Evolutionary conservation across 208 protist species (phyloP).

Genomic region (Crithidia bombi): DNA sequence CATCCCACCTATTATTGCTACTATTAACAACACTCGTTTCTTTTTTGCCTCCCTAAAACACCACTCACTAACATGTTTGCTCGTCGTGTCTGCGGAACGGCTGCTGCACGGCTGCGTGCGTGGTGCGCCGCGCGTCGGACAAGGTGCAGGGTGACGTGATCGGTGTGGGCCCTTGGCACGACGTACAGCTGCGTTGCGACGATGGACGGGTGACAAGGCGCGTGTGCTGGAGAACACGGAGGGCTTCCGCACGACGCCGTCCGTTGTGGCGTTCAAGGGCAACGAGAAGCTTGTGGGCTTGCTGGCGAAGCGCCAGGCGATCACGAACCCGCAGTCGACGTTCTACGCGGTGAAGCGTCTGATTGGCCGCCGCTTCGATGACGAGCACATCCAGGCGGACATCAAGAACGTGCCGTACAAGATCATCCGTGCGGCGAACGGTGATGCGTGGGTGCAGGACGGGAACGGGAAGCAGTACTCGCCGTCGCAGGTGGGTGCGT

Average conservation of each 20-base stretch:
- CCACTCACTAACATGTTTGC: slow-evolving; percentile 46
- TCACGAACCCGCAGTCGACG: slow-evolving; percentile 80
- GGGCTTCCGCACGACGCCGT: slow-evolving; percentile 88
- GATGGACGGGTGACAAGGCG: slow-evolving; percentile 94
- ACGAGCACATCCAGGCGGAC: slow-evolving; percentile 76
- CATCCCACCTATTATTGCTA: not conserved
- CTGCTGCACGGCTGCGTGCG: slow-evolving; percentile 32
- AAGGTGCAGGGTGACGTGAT: slow-evolving; percentile 86
- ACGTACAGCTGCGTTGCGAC: slow-evolving; percentile 79
- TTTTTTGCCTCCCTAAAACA: too few species aligned
- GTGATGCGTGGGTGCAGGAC: slow-evolving; percentile 95
- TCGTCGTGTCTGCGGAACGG: slow-evolving; percentile 56
- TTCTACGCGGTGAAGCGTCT: slow-evolving; percentile 90
- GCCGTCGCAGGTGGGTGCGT: slow-evolving; percentile 82
- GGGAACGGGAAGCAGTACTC: slow-evolving; percentile 81
- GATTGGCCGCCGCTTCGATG: slow-evolving; percentile 78
- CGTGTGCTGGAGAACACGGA: slow-evolving; percentile 81
- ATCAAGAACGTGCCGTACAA: slow-evolving; percentile 94
- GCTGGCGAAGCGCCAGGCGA: slow-evolving; percentile 81
- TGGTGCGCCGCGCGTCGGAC: slow-evolving; percentile 51
- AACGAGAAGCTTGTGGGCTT: slow-evolving; percentile 80
- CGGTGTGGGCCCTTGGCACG: slow-evolving; percentile 85
- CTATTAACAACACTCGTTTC: slow-evolving; percentile 7
- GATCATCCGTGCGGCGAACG: slow-evolving; percentile 90
- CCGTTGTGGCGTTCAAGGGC: slow-evolving; percentile 85